Evolutionary conservation across 2,329 filamentous ascomycete species (phyloP).

Genomic region (Ceratocystis lukuohia): DNA sequence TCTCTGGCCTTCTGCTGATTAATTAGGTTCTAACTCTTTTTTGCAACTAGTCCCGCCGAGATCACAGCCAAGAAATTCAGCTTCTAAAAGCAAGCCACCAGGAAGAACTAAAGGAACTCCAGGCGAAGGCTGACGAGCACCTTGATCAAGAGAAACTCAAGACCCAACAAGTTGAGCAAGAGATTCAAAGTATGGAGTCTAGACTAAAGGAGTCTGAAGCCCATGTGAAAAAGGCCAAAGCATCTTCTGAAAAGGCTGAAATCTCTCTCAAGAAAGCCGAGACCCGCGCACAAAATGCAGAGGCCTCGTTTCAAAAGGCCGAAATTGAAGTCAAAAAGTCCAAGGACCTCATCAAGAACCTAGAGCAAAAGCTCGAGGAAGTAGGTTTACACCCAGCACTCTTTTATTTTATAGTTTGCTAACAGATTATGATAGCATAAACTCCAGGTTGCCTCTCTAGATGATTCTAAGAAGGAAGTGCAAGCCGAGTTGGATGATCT

Average conservation of each 20-base stretch:
- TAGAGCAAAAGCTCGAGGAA: slow-evolving; percentile 24
- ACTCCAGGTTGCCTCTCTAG: slow-evolving; percentile 24
- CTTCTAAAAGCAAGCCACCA: slow-evolving; percentile 32
- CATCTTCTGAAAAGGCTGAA: slow-evolving; percentile 10
- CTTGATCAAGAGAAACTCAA: slow-evolving; percentile 16
- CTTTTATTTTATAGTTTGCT: not conserved
- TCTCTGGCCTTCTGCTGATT: not conserved
- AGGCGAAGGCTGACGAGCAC: slow-evolving; percentile 21
- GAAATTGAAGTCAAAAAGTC: slow-evolving; percentile 2
- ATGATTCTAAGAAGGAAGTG: slow-evolving; percentile 47
- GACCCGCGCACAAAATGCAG: slow-evolving; percentile 9
- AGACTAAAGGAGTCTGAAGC: not conserved
- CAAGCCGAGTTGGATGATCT: slow-evolving; percentile 70
- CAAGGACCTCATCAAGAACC: slow-evolving; percentile 24
- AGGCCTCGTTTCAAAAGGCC: not conserved
- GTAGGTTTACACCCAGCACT: not conserved
- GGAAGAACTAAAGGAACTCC: not conserved
- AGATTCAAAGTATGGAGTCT: not conserved
- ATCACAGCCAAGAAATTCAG: slow-evolving; percentile 46
- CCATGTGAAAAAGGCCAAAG: slow-evolving; percentile 8
- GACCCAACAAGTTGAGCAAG: slow-evolving; percentile 24
- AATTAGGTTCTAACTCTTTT: slow-evolving; percentile 10
- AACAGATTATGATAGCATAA: slow-evolving; percentile 9
- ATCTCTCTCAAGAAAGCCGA: not conserved
- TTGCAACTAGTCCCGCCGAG: slow-evolving; percentile 42